phyloP scores from a whole-genome alignment of 352 stramenopile species.

The Pythium phragmitis region DNA sequence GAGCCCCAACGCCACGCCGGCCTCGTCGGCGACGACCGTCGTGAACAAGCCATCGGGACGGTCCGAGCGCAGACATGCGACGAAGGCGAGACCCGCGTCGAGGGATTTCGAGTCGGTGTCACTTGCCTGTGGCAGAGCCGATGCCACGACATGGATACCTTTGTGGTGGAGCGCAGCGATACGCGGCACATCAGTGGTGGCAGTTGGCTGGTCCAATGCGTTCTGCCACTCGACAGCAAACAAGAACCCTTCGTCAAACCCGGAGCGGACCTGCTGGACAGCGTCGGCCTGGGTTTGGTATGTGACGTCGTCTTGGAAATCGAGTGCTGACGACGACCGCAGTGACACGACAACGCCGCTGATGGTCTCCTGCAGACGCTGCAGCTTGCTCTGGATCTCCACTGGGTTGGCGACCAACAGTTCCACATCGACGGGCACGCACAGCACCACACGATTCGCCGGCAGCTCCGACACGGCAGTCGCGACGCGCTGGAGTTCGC shows the following conservation, averaged over 20 bases:
- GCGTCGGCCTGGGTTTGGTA: slow-evolving; percentile 28
- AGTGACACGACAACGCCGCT: slow-evolving; percentile 54
- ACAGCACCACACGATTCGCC: slow-evolving; percentile 54
- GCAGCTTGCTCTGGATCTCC: slow-evolving; percentile 37
- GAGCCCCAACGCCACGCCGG: slow-evolving; percentile 87
- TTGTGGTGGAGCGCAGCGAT: slow-evolving; percentile 66
- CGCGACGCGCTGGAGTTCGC: slow-evolving; percentile 46
- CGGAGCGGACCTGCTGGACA: slow-evolving; percentile 39
- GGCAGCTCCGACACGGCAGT: slow-evolving; percentile 68
- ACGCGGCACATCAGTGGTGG: slow-evolving; percentile 30
- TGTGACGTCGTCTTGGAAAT: slow-evolving; percentile 27
- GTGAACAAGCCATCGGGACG: slow-evolving; percentile 90
- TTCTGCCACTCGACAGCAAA: slow-evolving; percentile 51
- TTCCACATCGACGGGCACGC: slow-evolving; percentile 43
- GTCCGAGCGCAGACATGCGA: slow-evolving; percentile 87
- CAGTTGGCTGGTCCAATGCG: slow-evolving; percentile 4
- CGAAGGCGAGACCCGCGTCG: slow-evolving; percentile 50
- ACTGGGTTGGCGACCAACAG: slow-evolving; percentile 21
- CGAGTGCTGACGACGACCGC: slow-evolving; percentile 15
- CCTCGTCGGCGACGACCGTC: slow-evolving; percentile 93
- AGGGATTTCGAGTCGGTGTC: slow-evolving; percentile 24
- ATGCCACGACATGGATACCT: slow-evolving; percentile 54
- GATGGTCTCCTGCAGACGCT: slow-evolving; percentile 33
- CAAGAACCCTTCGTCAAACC: slow-evolving; percentile 46
- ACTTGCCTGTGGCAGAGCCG: slow-evolving; percentile 27